Conservation (phyloP, 768 basidiomycete species). For the Cystobasidium ongulense region DNA sequence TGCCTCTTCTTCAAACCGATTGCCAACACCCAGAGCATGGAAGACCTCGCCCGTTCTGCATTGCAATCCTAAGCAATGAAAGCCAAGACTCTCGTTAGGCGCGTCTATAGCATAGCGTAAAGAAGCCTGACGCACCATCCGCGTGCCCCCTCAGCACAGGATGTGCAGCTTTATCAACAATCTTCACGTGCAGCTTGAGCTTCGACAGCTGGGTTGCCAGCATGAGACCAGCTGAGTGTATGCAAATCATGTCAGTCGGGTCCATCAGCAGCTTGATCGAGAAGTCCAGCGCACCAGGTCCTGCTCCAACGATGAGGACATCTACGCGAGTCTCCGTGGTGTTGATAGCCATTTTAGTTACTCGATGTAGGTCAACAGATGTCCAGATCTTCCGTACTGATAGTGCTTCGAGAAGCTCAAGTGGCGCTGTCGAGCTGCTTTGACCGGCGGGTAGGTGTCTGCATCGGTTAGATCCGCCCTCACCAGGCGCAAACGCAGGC, state of each 20-base stretch:
- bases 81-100: too few relatives aligned
- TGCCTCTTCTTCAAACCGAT: conserved; percentile 19
- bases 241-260: neutral
- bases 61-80: neutral
- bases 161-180: conserved; percentile 31
- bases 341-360: neutral
- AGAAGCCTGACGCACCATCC: neutral
- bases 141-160: conserved; percentile 31
- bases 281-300: conserved; percentile 19
- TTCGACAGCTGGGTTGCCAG: conserved; percentile 34
- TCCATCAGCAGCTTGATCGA: neutral
- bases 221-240: conserved; percentile 30
- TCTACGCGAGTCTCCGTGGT: conserved; percentile 6
- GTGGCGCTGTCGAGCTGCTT: too few relatives aligned
- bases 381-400: too few relatives aligned
- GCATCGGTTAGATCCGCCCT: too few relatives aligned
- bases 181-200: conserved; percentile 30
- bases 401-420: too few relatives aligned
- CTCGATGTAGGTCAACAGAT: too few relatives aligned
- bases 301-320: conserved; percentile 36
- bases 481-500: too few relatives aligned
- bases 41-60: conserved; percentile 36
- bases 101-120: too few relatives aligned
- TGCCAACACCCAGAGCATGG: conserved; percentile 25
- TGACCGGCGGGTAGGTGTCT: too few relatives aligned